Base-by-base conservation (phyloP, 345 rosid species). In the Bruguiera parviflora region DNA sequence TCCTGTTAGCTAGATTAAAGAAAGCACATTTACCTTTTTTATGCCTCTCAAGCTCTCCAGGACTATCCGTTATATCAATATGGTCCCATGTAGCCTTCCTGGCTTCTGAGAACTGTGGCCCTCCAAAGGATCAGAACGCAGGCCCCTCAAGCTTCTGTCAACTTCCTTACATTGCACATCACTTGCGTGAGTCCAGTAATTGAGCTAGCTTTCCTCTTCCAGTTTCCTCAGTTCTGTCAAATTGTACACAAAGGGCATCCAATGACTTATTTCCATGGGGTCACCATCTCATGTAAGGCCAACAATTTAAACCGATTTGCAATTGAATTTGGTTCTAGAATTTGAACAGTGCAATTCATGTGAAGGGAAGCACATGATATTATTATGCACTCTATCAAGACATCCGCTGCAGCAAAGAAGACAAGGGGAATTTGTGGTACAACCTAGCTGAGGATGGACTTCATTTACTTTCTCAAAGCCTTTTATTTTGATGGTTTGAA, bases 181-280 rank as follows among this genome's bases (percentile, higher is more conserved):
- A 66, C 81, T 66, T 73, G 56, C 89, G 87, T 85, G 91, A 84
- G 47, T 53, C 85, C 63, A 74, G 67, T 73, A 61, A 80, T 67
- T 64, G 69, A 56, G 53, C 51, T 13, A 31, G 24, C 53, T 57
- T 51, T 24, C 31, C 65, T 71, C 39, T 71, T 55, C 9, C 24
- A 19, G 51, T 51, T 47, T 62, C 59, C 22, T 61, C 75, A 61
- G 29, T 58, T 65, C 63, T 53, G 73, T 71, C 71, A 31, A 55
- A 67, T 16, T 56, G 59, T 66, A 52, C 64, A 65, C 73, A 61
- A 49, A 75, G 31, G 80, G 91, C 53, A 83, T 87, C 89, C 91
- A 55, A 77, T 79, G 84, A 56, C 22, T 37, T 24, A 5, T 67
- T 66, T 20, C 31, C 19, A 27, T 27, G 61, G 52, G 66, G 68